These are phyloP conservation scores for Triticum turgidum DNA, from an alignment of 176 grass and related monocot genomes.

Conservation along the genomic window DNA sequence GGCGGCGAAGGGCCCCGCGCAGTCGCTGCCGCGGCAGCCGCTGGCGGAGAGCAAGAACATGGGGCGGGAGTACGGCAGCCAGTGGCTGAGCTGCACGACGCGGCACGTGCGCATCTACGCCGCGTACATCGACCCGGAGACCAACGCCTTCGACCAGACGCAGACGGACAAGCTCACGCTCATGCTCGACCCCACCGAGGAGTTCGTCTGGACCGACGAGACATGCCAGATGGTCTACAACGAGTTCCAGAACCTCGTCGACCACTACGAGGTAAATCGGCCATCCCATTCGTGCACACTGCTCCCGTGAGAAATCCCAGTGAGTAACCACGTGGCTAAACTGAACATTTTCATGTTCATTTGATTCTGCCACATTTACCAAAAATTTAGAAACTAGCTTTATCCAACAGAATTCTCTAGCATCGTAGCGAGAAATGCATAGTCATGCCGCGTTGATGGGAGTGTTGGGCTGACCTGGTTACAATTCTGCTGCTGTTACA, in stretches of 20 bases:
- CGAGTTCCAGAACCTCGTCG: slow-evolving; percentile 88
- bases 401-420: not conserved
- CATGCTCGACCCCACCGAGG: slow-evolving; percentile 75
- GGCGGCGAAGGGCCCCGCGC: slow-evolving; percentile 8
- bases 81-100: slow-evolving; percentile 91
- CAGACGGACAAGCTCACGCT: slow-evolving; percentile 98
- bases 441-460: not conserved
- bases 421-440: not conserved
- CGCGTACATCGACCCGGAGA: slow-evolving; percentile 92
- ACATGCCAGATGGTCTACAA: slow-evolving; percentile 82
- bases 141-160: slow-evolving; percentile 92
- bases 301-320: not conserved
- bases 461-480: not conserved
- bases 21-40: slow-evolving; percentile 63
- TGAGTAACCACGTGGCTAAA: not conserved
- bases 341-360: not conserved
- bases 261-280: slow-evolving; percentile 71
- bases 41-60: slow-evolving; percentile 90
- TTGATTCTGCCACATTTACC: not conserved
- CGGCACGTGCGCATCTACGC: slow-evolving; percentile 96
- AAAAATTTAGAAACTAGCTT: not conserved
- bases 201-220: slow-evolving; percentile 84
- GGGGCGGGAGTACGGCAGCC: slow-evolving; percentile 80
- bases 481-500: slow-evolving; percentile 2
- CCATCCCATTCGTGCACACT: not conserved